These are phyloP conservation scores for Tylopilus sp. DNA, from an alignment of 1,284 basidiomycete species.

Conservation along the genomic window DNA sequence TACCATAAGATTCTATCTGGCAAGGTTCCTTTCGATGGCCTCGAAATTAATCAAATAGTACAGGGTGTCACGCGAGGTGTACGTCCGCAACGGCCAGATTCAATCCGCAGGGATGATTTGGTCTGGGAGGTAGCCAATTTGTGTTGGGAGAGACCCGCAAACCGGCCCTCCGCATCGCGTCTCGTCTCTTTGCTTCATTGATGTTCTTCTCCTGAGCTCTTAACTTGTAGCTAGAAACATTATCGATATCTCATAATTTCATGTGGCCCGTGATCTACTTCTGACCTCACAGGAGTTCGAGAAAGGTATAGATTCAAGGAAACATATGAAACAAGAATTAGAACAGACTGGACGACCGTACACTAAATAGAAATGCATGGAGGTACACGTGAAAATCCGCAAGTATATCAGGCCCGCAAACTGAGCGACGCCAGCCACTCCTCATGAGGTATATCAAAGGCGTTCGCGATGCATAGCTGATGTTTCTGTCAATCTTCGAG, in stretches of 20 bases:
- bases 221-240: neutral
- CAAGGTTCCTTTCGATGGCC: conserved; percentile 18
- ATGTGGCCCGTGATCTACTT: neutral
- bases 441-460: conserved; percentile 6
- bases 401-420: neutral
- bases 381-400: conserved; percentile 11
- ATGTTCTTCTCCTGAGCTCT: neutral
- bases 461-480: conserved; percentile 2
- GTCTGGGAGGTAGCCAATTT: conserved; percentile 14
- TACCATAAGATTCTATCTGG: conserved; percentile 25
- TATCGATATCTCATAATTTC: neutral
- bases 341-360: conserved; percentile 12
- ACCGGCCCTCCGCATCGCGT: conserved; percentile 17
- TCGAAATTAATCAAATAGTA: neutral
- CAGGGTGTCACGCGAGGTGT: neutral
- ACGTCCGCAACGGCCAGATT: conserved; percentile 11
- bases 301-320: conserved; percentile 7
- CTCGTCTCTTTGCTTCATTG: conserved; percentile 5
- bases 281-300: neutral
- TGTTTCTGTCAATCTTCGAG: neutral
- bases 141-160: conserved; percentile 14
- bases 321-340: conserved; percentile 22
- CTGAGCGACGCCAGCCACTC: neutral
- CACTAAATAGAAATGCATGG: conserved; percentile 14
- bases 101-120: conserved; percentile 5